Base-by-base conservation (phyloP, 108 stramenopile species). In the Pseudonitzschia delicatissima region DNA sequence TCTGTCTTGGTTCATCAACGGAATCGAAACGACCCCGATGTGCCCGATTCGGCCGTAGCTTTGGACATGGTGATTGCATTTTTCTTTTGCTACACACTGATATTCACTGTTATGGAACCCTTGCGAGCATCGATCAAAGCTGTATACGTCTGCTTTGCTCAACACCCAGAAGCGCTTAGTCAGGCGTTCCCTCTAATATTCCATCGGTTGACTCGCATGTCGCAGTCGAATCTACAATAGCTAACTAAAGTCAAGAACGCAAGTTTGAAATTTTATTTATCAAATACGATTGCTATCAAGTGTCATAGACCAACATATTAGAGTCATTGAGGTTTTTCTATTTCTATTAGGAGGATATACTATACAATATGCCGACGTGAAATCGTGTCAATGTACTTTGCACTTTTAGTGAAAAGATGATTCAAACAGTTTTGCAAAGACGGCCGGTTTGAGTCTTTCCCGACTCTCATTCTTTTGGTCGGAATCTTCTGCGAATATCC, bases 81-180 rank as follows among this genome's bases (percentile, higher is more conserved):
- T 57, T 67, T 87, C 47, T 58, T 90, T 42, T 82, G 81, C 66
- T 91, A 94, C 68, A 86, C 86, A 2, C 51, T 94, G 53, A 67
- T 90, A 1, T 87, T 89, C 47, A 94, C 92, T 1, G 87, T 87
- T 25, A 77, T 94, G 86, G 92, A 94, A 71, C 92, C 92, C 4
- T 66, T 94, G 45, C 80, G 87, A 42, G 86, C 92, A 7, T 76
- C 77, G 13, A 89, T 94, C 62, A 88, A 94, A 65, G 86, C 88
- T 18, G 72, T 88, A 3, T 94, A 94, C 69, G 84, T 94, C 26
- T 87, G 86, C 50, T 94, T 94, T 64, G 92, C 87, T 6, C 84
- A 94, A 76, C 82, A 87, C 64, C 89, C 89, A 5, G 69, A 79
- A 64, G 83, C 86, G 51, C 64, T 94, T 29, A 84, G 87, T 61